phyloP scores from a whole-genome alignment of 495 filamentous ascomycete species.

The Penicillium malachiteum region DNA sequence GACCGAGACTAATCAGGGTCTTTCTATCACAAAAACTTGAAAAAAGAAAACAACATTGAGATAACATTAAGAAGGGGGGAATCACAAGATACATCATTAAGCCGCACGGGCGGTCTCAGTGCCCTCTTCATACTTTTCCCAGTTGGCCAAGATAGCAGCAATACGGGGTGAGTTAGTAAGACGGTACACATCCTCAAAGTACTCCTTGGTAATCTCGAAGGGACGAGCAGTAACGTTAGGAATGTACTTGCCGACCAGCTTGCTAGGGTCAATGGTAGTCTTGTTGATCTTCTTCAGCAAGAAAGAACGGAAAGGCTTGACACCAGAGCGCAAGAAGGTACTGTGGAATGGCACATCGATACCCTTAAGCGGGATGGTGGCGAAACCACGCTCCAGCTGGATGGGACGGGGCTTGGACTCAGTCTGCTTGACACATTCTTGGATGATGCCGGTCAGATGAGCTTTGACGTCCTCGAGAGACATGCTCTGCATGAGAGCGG shows the following conservation, averaged over 20 bases:
- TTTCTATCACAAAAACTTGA: conserved; percentile 22
- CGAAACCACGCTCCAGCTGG: conserved; percentile 88
- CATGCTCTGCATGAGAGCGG: conserved; percentile 81
- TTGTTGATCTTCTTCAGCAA: conserved; percentile 99
- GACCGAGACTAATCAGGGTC: conserved; percentile 21
- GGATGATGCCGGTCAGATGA: conserved; percentile 82
- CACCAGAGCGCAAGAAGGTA: conserved; percentile 93
- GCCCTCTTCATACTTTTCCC: conserved; percentile 63
- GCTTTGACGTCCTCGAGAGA: conserved; percentile 79
- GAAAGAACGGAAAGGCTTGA: conserved; percentile 97
- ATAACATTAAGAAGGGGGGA: conserved; percentile 16
- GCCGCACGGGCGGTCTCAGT: conserved; percentile 28
- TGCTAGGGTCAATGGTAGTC: conserved; percentile 93
- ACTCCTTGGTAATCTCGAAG: conserved; percentile 95
- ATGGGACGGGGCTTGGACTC: conserved; percentile 84
- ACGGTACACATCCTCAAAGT: conserved; percentile 96
- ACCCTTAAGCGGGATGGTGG: conserved; percentile 92
- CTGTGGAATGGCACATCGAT: conserved; percentile 99
- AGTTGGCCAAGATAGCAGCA: conserved; percentile 83
- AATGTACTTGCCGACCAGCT: conserved; percentile 97
- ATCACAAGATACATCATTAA: conserved; percentile 21
- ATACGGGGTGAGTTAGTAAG: conserved; percentile 93
- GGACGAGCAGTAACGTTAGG: conserved; percentile 96
- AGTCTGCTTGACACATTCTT: conserved; percentile 78
- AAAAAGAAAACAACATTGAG: conserved; percentile 11